phyloP scores from a whole-genome alignment of 441 rosid genomes.

The Daphne laureola region DNA sequence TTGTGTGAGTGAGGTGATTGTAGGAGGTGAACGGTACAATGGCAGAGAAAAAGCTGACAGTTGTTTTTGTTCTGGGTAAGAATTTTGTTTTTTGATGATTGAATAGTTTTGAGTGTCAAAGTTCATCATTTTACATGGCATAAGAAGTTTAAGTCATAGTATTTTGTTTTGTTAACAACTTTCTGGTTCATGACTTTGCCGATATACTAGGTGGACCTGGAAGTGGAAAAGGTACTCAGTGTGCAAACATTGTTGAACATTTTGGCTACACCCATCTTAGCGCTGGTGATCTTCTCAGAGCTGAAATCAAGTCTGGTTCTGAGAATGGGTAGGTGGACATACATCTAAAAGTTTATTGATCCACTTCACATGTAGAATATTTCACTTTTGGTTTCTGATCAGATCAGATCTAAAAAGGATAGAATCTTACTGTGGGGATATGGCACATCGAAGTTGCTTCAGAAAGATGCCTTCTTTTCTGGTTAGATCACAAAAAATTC shows the following conservation, averaged over 20 bases:
- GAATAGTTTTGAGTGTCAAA: no score
- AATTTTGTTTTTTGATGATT: not conserved
- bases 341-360: not conserved
- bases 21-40: slow-evolving; percentile 44
- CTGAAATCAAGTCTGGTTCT: slow-evolving; percentile 76
- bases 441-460: no score
- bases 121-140: no score
- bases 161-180: no score
- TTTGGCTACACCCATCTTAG: slow-evolving; percentile 84
- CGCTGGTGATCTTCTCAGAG: slow-evolving; percentile 93
- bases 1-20: not conserved
- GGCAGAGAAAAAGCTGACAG: slow-evolving; percentile 59
- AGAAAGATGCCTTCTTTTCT: no score
- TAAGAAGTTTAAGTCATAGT: no score
- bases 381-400: no score
- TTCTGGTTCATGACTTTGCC: slow-evolving; percentile 7
- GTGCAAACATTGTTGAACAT: slow-evolving; percentile 57
- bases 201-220: slow-evolving; percentile 74
- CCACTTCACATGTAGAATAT: no score
- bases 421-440: no score
- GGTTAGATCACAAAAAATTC: not conserved
- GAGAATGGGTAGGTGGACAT: slow-evolving; percentile 58
- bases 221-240: slow-evolving; percentile 92
- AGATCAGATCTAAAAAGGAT: no score
- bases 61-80: slow-evolving; percentile 88